These are phyloP conservation scores for Blastocladiella britannica DNA, from an alignment of 192 early-diverging fungal genomes.

Conservation along the genomic window DNA sequence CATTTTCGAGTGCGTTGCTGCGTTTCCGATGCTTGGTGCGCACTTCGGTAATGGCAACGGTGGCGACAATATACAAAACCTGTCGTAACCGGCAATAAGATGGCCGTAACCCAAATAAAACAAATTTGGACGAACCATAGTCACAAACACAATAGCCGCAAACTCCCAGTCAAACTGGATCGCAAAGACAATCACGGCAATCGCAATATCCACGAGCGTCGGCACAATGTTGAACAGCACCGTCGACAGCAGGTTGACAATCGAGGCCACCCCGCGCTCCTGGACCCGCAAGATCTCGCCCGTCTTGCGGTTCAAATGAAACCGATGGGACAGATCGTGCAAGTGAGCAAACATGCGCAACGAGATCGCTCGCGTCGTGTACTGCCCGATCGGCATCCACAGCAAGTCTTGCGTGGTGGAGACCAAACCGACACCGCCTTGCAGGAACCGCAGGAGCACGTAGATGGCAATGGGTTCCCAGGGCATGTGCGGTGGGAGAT, in stretches of 20 bases:
- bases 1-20: slow-evolving; percentile 70
- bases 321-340: slow-evolving; percentile 2
- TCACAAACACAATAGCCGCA: slow-evolving; percentile 59
- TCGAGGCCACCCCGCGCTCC: slow-evolving; percentile 31
- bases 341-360: slow-evolving; percentile 5
- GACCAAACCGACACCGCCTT: slow-evolving; percentile 3
- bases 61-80: slow-evolving; percentile 64
- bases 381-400: slow-evolving; percentile 4
- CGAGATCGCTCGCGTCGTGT: slow-evolving; percentile 5
- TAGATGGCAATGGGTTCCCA: neutral
- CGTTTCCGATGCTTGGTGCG: slow-evolving; percentile 53
- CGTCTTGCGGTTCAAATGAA: slow-evolving; percentile 3
- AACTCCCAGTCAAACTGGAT: slow-evolving; percentile 18
- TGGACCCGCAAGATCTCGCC: slow-evolving; percentile 2
- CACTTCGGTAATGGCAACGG: slow-evolving; percentile 71
- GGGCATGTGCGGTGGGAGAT: no score
- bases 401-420: slow-evolving; percentile 1
- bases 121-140: slow-evolving; percentile 45
- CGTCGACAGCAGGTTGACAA: slow-evolving; percentile 54
- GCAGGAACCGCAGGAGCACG: slow-evolving; percentile 3
- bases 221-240: slow-evolving; percentile 84
- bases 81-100: no score
- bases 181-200: slow-evolving; percentile 45
- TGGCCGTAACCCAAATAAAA: slow-evolving; percentile 30
- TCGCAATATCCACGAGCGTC: slow-evolving; percentile 61